These are phyloP conservation scores for Misopates orontium DNA, from an alignment of 257 asterid species.

Conservation along the genomic window DNA sequence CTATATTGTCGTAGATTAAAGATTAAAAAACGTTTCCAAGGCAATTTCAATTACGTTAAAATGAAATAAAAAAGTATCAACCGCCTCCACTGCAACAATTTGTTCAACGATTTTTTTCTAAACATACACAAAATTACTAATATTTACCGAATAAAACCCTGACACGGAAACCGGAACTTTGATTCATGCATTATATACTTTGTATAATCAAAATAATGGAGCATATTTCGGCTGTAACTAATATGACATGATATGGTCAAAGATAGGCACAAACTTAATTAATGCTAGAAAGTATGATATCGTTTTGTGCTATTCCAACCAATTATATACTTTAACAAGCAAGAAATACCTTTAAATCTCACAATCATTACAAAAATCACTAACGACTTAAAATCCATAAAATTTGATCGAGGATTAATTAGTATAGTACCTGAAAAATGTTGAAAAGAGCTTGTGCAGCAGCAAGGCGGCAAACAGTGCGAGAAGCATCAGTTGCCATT, in stretches of 20 bases:
- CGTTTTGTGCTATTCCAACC: conserved; percentile 12
- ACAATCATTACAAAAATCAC: background rate
- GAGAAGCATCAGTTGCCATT: conserved; percentile 60
- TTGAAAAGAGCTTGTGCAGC: conserved; percentile 76
- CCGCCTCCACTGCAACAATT: no score
- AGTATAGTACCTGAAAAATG: conserved; percentile 73
- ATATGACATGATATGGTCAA: conserved; percentile 26
- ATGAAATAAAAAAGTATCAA: no score
- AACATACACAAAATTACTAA: no score
- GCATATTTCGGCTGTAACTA: background rate
- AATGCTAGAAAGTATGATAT: background rate
- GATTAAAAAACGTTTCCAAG: no score
- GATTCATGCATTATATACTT: no score
- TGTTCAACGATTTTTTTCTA: no score
- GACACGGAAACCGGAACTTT: no score
- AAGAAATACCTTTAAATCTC: no score
- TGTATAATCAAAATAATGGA: background rate
- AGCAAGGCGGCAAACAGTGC: conserved; percentile 56
- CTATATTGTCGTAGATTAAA: no score
- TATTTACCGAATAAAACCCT: no score
- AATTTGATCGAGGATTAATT: background rate
- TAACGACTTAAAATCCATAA: background rate
- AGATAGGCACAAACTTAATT: conserved; percentile 22
- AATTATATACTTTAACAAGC: conserved; percentile 15
- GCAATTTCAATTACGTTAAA: no score